Evolutionary conservation across 1,139 yeast species (phyloP).

Genomic region (Geotrichum aggregatum): DNA sequence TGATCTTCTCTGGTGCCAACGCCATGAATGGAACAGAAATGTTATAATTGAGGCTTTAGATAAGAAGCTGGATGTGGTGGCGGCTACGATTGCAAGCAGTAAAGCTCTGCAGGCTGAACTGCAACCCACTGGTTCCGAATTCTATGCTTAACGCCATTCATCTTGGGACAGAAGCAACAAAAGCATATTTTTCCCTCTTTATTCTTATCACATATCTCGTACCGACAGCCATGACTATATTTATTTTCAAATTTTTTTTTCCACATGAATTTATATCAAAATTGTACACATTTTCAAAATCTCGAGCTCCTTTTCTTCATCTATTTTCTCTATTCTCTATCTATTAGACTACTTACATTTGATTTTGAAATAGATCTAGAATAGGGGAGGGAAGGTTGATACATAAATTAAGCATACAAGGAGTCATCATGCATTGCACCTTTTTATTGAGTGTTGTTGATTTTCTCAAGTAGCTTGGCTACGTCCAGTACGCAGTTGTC

Average conservation of each 20-base stretch:
- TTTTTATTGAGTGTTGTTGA: conserved; percentile 7
- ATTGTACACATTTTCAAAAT: too few relatives aligned
- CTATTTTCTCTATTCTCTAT: too few relatives aligned
- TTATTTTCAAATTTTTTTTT: too few relatives aligned
- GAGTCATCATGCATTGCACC: too few relatives aligned
- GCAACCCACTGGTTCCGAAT: background rate
- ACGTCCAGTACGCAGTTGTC: conserved; percentile 57
- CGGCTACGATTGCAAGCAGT: conserved; percentile 19
- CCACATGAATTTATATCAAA: too few relatives aligned
- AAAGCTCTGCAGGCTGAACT: background rate
- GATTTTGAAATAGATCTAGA: background rate
- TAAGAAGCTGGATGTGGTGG: conserved; percentile 21
- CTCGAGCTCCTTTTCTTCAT: too few relatives aligned
- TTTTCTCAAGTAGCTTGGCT: conserved; percentile 33
- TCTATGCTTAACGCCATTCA: background rate
- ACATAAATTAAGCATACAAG: too few relatives aligned
- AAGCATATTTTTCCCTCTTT: too few relatives aligned
- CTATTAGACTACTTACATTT: background rate
- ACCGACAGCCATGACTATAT: background rate
- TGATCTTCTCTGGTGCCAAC: conserved; percentile 70
- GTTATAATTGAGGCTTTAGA: conserved; percentile 30
- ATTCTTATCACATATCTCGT: background rate
- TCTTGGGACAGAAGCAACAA: background rate
- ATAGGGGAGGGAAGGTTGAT: too few relatives aligned
- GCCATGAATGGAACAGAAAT: conserved; percentile 64